Evolutionary conservation across 495 filamentous ascomycete genomes (phyloP).

Genomic region (Trichoderma parareesei): DNA sequence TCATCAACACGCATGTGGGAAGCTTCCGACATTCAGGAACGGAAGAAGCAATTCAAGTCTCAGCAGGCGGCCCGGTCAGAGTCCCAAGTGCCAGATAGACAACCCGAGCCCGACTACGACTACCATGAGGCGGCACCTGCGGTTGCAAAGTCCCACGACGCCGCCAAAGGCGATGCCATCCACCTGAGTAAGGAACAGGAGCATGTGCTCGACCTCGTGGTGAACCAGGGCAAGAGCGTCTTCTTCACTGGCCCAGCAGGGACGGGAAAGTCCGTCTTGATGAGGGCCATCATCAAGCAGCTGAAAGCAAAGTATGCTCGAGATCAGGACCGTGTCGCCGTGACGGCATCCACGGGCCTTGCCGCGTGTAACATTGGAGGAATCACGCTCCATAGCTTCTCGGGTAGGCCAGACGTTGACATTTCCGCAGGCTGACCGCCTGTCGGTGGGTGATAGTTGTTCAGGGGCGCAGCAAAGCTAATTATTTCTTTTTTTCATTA

Average conservation of each 20-base stretch:
- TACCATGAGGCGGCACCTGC: not conserved
- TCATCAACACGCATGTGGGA: constrained; percentile 52
- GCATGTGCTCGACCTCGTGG: constrained; percentile 72
- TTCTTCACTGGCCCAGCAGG: constrained; percentile 98
- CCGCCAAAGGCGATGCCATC: constrained; percentile 46
- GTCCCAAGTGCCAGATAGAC: not conserved
- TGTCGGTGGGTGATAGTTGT: not conserved
- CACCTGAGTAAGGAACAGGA: constrained; percentile 79
- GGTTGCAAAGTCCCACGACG: constrained; percentile 8
- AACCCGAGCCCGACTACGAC: no score
- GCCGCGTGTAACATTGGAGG: constrained; percentile 96
- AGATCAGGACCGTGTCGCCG: constrained; percentile 75
- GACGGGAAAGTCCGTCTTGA: constrained; percentile 93
- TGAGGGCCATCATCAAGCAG: constrained; percentile 78
- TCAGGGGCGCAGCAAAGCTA: not conserved
- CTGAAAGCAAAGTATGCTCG: constrained; percentile 64
- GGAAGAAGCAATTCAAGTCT: constrained; percentile 67
- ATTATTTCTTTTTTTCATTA: not conserved
- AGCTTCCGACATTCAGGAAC: constrained; percentile 69
- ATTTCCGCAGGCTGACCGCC: no score
- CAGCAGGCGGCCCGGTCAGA: constrained; percentile 19
- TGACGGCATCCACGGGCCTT: constrained; percentile 91
- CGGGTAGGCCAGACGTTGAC: constrained; percentile 31
- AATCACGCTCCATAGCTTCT: constrained; percentile 91
- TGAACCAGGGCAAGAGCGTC: constrained; percentile 70